Conservation (phyloP, 441 rosid genomes). For the Rhodomyrtus psidioides region DNA sequence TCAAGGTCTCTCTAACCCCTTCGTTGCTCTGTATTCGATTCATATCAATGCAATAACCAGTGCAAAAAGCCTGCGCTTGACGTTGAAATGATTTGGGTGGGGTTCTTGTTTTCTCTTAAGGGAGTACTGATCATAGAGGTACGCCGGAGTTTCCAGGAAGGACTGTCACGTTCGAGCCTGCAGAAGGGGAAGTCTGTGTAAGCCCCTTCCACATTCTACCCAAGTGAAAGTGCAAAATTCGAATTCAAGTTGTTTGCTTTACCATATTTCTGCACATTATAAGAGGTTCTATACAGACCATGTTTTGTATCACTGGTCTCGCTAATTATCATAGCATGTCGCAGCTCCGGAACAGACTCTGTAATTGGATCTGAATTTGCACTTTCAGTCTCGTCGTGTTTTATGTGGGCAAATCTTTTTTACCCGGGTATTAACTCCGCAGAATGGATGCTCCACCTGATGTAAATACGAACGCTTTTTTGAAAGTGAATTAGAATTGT, state of each 20-base stretch:
- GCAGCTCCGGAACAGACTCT: not conserved
- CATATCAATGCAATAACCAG: not conserved
- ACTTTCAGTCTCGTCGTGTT: not conserved
- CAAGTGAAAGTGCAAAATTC: not conserved
- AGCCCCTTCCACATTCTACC: not conserved
- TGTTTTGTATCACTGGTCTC: not conserved
- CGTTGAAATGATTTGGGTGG: not conserved
- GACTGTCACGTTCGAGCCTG: constrained; percentile 77
- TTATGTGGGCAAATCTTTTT: not conserved
- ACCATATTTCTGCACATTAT: not conserved
- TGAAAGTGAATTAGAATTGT: not conserved
- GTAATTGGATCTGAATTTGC: not conserved
- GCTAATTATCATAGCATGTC: not conserved
- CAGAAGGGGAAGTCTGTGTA: constrained; percentile 70
- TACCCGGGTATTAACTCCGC: not conserved
- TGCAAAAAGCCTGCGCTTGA: not conserved
- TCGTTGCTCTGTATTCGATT: not conserved
- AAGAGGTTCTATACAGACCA: not conserved
- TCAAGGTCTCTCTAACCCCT: constrained; percentile 41
- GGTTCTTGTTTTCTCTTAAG: constrained; percentile 16
- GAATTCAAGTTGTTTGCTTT: not conserved
- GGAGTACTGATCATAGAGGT: constrained; percentile 94
- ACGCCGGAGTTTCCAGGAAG: constrained; percentile 79
- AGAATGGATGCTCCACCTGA: not conserved
- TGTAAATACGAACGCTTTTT: not conserved